Evolutionary conservation across 202 grass and related monocot species (phyloP), one percentile per base, ranked within the genome.

Genomic region (Zoysia matrella): DNA sequence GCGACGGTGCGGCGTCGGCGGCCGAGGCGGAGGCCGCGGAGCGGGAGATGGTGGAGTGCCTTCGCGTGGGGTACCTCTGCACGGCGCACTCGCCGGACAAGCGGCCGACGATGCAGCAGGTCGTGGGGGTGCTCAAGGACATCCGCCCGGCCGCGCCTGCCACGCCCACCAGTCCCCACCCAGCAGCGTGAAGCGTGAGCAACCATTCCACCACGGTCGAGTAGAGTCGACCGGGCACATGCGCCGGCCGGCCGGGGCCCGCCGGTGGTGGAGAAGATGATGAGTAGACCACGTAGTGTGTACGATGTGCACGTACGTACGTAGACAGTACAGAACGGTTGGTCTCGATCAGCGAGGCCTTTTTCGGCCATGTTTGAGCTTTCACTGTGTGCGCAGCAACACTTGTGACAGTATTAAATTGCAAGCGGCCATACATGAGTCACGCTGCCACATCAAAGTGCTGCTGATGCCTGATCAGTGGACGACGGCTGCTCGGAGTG

Each of bases 71-170:
- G 49, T 98, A 89, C 65, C 85, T 98, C 15, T 98, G 96, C 89
- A 93, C 96, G 47, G 89, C 96, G 45, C 88, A 83, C 10, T 70
- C 82, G 41, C 90, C 89, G 47, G 93, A 95, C 45, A 98, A 95
- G 89, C 47, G 96, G 67, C 96, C 92, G 58, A 89, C 92, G 66
- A 98, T 98, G 91, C 96, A 93, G 85, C 96, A 98, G 84, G 96
- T 93, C 0, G 91, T 98, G 7, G 96, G 92, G 0, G 83, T 98
- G 60, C 88, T 98, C 65, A 98, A 98, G 83, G 96, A 95, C 83
- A 78, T 95, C 56, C 74, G 89, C 40, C 49, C 81, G 9, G 30
- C 30, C 30, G 72, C 79, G 8, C 52, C 82, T 0, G 47, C 64
- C 12, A 7, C 71, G 39, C 50, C 86, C 65, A 15, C 8, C 30